Evolutionary conservation across 306 rosid species (phyloP).

Genomic region (Inga leiocalycina): DNA sequence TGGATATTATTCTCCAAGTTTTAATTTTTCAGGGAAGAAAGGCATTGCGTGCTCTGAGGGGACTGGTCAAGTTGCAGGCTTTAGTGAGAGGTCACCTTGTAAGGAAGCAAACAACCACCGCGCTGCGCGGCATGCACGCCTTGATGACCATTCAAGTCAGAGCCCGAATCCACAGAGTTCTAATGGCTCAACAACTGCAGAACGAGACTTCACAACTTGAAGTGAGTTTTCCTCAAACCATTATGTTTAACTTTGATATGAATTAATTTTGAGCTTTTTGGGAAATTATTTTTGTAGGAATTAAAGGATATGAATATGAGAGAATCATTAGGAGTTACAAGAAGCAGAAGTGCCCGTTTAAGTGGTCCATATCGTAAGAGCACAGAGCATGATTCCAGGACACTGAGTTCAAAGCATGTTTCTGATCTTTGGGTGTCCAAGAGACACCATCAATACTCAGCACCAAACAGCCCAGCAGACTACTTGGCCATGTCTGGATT

Average conservation of each 20-base stretch:
- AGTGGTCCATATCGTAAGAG: constrained; percentile 42
- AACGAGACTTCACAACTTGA: constrained; percentile 4
- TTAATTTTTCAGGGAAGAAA: constrained; percentile 69
- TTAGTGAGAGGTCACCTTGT: constrained; percentile 88
- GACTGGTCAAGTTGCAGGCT: constrained; percentile 91
- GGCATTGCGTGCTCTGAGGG: constrained; percentile 85
- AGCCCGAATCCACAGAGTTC: constrained; percentile 78
- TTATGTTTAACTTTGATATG: not conserved
- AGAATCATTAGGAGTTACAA: constrained; percentile 44
- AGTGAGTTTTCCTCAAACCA: constrained; percentile 38
- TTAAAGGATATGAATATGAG: constrained; percentile 37
- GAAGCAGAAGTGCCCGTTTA: constrained; percentile 57
- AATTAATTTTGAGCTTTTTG: not conserved
- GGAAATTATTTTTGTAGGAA: constrained; percentile 43
- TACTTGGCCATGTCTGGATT: constrained; percentile 30
- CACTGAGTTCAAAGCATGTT: constrained; percentile 43
- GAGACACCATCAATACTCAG: constrained; percentile 33
- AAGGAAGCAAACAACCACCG: constrained; percentile 76
- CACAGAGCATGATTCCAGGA: constrained; percentile 40
- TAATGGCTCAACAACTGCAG: constrained; percentile 49
- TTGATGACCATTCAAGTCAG: constrained; percentile 86
- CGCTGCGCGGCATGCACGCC: constrained; percentile 80
- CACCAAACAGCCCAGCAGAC: constrained; percentile 49
- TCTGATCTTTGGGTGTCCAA: constrained; percentile 46
- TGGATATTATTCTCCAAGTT: not conserved